These are phyloP conservation scores for Climacium dendroides DNA, from an alignment of 225 moss, liverwort and hornwort species.

Conservation along the genomic window DNA sequence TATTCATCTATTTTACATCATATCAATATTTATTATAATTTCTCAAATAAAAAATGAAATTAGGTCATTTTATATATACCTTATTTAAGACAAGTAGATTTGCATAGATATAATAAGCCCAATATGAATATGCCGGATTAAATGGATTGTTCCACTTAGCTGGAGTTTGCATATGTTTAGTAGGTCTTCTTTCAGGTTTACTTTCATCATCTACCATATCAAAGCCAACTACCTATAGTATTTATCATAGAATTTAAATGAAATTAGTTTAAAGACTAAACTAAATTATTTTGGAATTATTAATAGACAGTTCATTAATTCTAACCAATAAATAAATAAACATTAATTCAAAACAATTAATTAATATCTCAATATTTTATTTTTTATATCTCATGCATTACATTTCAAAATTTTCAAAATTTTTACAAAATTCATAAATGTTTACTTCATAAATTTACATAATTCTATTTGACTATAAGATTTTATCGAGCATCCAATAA, in stretches of 20 bases:
- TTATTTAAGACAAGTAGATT: constrained; percentile 81
- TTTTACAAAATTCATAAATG: background rate
- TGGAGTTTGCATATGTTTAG: constrained; percentile 97
- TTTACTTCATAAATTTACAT: background rate
- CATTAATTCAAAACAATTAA: too few species aligned
- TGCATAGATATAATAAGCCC: constrained; percentile 95
- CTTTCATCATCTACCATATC: constrained; percentile 99
- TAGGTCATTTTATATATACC: background rate
- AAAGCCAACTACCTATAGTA: constrained; percentile 76
- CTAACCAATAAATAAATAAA: background rate
- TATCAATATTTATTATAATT: too few species aligned
- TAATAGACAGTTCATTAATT: background rate
- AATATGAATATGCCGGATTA: constrained; percentile 95
- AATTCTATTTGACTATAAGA: background rate
- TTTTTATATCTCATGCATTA: rapidly evolving
- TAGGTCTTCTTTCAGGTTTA: constrained; percentile 88
- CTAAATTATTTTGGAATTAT: too few species aligned
- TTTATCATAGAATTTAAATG: background rate
- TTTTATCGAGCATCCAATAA: background rate
- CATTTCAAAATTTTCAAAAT: too few species aligned
- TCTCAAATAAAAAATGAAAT: background rate
- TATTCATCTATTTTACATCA: background rate
- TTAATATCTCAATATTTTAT: background rate
- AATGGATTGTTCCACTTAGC: constrained; percentile 87
- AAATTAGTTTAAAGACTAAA: background rate